Conservation (phyloP, 2,329 filamentous ascomycete species). For the Bipolaris cookei region DNA sequence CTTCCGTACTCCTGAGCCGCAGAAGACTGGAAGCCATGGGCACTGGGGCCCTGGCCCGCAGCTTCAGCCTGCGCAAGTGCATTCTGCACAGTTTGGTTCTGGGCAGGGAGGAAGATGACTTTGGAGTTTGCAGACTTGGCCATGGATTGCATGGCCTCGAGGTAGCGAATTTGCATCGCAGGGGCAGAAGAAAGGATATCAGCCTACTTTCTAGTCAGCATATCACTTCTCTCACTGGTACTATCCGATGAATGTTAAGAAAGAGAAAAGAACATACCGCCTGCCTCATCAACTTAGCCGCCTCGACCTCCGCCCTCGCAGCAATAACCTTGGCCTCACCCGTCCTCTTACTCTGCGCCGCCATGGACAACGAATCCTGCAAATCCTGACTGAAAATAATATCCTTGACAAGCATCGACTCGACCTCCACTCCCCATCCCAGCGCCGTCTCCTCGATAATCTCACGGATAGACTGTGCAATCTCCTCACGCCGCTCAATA, state of each 20-base stretch:
- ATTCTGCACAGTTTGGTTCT: slow-evolving; percentile 59
- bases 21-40: slow-evolving; percentile 45
- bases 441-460: slow-evolving; percentile 96
- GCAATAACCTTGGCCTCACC: slow-evolving; percentile 99
- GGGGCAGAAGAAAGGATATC: slow-evolving; percentile 87
- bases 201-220: slow-evolving; percentile 21
- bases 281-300: slow-evolving; percentile 77
- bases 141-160: slow-evolving; percentile 99
- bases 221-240: neutral
- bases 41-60: slow-evolving; percentile 63
- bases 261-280: neutral
- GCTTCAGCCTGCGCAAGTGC: slow-evolving; percentile 58
- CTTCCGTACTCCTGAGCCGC: slow-evolving; percentile 46
- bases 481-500: slow-evolving; percentile 96
- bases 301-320: slow-evolving; percentile 94
- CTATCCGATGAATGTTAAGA: neutral
- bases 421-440: slow-evolving; percentile 94
- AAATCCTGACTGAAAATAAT: slow-evolving; percentile 96
- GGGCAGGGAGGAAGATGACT: slow-evolving; percentile 54
- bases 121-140: slow-evolving; percentile 90
- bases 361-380: slow-evolving; percentile 97
- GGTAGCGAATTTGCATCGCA: slow-evolving; percentile 79
- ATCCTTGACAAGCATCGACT: slow-evolving; percentile 99
- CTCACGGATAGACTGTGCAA: slow-evolving; percentile 91
- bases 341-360: slow-evolving; percentile 96